A percentile compares a stretch with the other conserved stretches of the same genome.
phyloP scores from a whole-genome alignment of 768 basidiomycete species.

The Clavulina sp. region DNA sequence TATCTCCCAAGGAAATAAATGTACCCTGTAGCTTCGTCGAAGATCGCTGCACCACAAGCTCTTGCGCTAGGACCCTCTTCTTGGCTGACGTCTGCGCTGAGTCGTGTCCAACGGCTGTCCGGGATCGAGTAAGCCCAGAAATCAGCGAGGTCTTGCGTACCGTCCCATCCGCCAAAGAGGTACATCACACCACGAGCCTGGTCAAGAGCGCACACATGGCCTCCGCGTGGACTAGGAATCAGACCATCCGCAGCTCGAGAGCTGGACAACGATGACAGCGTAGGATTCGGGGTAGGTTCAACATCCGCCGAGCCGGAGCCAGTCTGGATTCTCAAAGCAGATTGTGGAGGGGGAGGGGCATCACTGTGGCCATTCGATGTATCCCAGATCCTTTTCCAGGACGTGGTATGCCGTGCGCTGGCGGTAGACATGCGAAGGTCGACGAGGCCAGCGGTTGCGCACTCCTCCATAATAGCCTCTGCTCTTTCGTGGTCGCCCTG shows the following conservation, averaged over 20 bases:
- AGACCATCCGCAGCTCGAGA: conserved; percentile 51
- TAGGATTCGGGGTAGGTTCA: neutral
- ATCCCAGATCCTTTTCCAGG: neutral
- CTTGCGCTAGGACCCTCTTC: conserved; percentile 56
- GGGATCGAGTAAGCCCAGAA: conserved; percentile 57
- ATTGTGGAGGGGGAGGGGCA: conserved; percentile 32
- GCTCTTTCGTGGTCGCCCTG: conserved; percentile 44
- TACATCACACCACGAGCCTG: conserved; percentile 43
- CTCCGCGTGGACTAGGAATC: conserved; percentile 48
- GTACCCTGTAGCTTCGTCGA: conserved; percentile 47
- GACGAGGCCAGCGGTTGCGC: conserved; percentile 33
- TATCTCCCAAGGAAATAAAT: conserved; percentile 55
- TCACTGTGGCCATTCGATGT: neutral
- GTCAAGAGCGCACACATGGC: conserved; percentile 72
- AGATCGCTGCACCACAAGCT: conserved; percentile 70
- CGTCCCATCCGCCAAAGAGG: conserved; percentile 67
- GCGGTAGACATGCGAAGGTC: conserved; percentile 28
- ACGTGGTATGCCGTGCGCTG: neutral
- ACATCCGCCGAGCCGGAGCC: neutral
- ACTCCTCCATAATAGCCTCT: conserved; percentile 36
- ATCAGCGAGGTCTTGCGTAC: conserved; percentile 52
- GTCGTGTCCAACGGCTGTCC: conserved; percentile 40
- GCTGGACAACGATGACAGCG: conserved; percentile 9
- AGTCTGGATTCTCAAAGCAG: conserved; percentile 39
- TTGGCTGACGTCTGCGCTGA: conserved; percentile 34